These are phyloP conservation scores for Gossypium arboreum DNA, from an alignment of 345 rosid genomes.

Conservation along the genomic window DNA sequence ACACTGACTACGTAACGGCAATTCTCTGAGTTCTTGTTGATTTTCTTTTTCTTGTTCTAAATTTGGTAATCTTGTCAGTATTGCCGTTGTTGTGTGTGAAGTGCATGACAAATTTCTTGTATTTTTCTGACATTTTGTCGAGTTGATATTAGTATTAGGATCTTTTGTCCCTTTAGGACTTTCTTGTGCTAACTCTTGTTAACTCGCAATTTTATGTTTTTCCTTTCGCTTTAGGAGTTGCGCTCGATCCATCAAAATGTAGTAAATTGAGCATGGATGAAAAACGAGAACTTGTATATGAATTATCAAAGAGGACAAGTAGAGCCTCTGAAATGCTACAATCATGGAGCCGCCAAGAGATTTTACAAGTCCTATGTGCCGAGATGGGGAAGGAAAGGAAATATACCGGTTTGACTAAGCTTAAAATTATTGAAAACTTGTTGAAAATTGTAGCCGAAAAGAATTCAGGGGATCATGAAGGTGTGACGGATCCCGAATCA, in stretches of 20 bases:
- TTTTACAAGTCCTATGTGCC: constrained; percentile 79
- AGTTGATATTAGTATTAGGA: background rate
- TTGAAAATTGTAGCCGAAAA: constrained; percentile 70
- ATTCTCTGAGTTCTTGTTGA: constrained; percentile 9
- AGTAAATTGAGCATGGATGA: constrained; percentile 64
- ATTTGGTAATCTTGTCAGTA: constrained; percentile 15
- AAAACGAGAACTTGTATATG: constrained; percentile 77
- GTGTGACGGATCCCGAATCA: constrained; percentile 29
- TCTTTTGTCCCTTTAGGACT: background rate
- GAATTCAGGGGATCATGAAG: constrained; percentile 30
- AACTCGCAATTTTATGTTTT: background rate
- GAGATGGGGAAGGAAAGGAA: constrained; percentile 98
- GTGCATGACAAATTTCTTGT: background rate
- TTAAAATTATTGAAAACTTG: constrained; percentile 88
- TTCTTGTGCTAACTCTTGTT: constrained; percentile 6
- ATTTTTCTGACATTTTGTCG: background rate
- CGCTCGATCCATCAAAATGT: constrained; percentile 49
- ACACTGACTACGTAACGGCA: background rate
- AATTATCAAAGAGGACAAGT: constrained; percentile 58
- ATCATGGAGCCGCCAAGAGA: constrained; percentile 93
- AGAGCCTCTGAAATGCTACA: constrained; percentile 69
- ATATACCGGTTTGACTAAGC: constrained; percentile 84
- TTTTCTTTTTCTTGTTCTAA: background rate
- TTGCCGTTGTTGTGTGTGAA: background rate
- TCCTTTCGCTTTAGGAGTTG: constrained; percentile 28